Conservation (phyloP, 139 green algal genomes). For the Haematococcus lacustris region DNA sequence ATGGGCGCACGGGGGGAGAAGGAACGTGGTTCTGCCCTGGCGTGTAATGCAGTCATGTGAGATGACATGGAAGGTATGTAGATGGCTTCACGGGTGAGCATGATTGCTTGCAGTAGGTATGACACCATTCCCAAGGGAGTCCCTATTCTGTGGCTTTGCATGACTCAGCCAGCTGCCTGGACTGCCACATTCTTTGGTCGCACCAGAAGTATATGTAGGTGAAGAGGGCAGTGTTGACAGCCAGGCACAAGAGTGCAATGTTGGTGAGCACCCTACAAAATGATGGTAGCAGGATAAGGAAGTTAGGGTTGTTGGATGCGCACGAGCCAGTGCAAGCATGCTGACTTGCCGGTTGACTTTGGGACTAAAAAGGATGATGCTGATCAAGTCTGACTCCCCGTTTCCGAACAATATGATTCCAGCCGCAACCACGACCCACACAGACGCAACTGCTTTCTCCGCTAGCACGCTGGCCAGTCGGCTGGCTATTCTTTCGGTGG, state of each 20-base stretch:
- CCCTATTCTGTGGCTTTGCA: no score
- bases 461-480: neutral
- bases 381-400: neutral
- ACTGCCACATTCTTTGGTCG: no score
- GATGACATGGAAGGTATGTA: no score
- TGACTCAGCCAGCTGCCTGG: no score
- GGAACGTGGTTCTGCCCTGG: no score
- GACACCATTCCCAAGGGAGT: no score
- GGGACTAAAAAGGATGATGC: neutral
- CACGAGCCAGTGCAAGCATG: neutral
- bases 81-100: no score
- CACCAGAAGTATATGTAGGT: slow-evolving; percentile 4
- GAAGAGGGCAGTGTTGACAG: slow-evolving; percentile 1
- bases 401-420: slow-evolving; percentile 1
- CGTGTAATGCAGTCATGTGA: no score
- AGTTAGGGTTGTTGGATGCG: neutral
- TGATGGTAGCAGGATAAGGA: neutral
- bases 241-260: neutral
- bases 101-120: no score
- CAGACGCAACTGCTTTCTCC: neutral
- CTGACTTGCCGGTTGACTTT: neutral
- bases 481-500: neutral
- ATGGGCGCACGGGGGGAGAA: no score
- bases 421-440: neutral
- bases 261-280: slow-evolving; percentile 2